Conservation (phyloP, 2,329 filamentous ascomycete genomes). For the Podosphaera fusca region DNA sequence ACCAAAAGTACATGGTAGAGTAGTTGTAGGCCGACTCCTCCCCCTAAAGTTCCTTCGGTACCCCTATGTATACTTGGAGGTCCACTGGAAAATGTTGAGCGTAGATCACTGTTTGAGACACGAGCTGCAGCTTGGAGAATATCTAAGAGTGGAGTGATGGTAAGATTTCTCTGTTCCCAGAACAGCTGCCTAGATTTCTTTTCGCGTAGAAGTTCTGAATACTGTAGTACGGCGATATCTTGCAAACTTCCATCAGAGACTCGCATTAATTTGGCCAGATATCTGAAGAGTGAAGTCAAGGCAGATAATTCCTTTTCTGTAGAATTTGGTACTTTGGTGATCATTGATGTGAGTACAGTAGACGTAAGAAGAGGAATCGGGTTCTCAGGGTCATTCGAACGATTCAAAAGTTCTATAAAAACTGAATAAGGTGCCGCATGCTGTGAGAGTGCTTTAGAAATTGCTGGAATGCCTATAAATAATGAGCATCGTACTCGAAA, state of each 20-base stretch:
- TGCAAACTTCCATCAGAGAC: constrained; percentile 74
- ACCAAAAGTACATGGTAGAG: constrained; percentile 86
- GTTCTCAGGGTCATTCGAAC: constrained; percentile 51
- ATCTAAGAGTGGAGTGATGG: constrained; percentile 55
- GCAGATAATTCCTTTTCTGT: constrained; percentile 39
- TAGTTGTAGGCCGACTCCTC: constrained; percentile 75
- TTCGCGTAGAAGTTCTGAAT: constrained; percentile 63
- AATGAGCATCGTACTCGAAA: constrained; percentile 1
- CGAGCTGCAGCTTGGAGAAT: constrained; percentile 62
- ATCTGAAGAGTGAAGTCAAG: constrained; percentile 64
- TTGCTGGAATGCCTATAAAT: constrained; percentile 48
- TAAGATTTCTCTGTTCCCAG: constrained; percentile 78
- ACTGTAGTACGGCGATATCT: constrained; percentile 84
- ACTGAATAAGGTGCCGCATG: constrained; percentile 59
- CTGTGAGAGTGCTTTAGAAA: constrained; percentile 54
- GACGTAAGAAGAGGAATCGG: constrained; percentile 77
- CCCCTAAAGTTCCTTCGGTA: constrained; percentile 40
- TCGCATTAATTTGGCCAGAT: constrained; percentile 64
- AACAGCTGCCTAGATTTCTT: constrained; percentile 56
- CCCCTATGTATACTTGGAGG: constrained; percentile 31
- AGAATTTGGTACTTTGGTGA: constrained; percentile 35
- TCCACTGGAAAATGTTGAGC: constrained; percentile 38
- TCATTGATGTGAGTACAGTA: constrained; percentile 59
- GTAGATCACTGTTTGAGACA: constrained; percentile 40
- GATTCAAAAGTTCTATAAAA: constrained; percentile 61